Evolutionary conservation across 768 basidiomycete species (phyloP), one percentile per base, ranked within the genome.

Genomic region (Hypholoma fasciculare): DNA sequence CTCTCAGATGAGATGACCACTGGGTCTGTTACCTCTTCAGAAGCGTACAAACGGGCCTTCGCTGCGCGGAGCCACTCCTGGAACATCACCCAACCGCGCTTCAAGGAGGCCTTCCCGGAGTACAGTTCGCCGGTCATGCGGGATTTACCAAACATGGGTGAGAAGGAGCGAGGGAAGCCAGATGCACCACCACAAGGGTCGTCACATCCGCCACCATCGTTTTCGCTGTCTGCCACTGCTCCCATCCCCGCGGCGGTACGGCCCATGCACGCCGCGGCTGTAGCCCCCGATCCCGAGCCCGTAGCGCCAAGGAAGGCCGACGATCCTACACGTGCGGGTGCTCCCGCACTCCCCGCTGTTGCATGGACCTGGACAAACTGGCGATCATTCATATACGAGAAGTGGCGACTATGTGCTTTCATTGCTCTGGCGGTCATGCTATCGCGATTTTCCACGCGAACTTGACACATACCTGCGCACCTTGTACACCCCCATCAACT

Each of bases 1-100:
- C 79, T 96, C 49, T 88, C 91, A 0, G 93, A 97, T 64, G 95
- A 97, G 73, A 94, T 98, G 83, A 98, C 97, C 0, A 97, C 96
- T 0, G 96, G 96, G 9, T 93, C 92, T 1, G 86, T 96, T 30
- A 91, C 84, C 7, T 88, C 92, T 1, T 83, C 87, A 13, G 89
- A 90, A 42, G 76, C 80, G 5, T 90, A 98, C 66, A 96, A 94
- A 74, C 84, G 83, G 38, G 70, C 76, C 0, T 88, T 94, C 60
- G 95, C 96, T 0, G 74, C 77, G 5, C 81, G 86, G 52, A 94
- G 90, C 68, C 96, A 99, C 71, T 72, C 79, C 0, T 97, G 90
- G 88, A 99, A 99, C 69, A 65, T 96, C 42, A 66, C 73, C 34
- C 89, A 93, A 68, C 78, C 84, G 57, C 83, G 89, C 64, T 98